A percentile compares a stretch with the other conserved stretches of the same genome.
These are phyloP conservation scores for Marsdenia floribunda DNA, from an alignment of 257 asterid species.

Conservation along the genomic window DNA sequence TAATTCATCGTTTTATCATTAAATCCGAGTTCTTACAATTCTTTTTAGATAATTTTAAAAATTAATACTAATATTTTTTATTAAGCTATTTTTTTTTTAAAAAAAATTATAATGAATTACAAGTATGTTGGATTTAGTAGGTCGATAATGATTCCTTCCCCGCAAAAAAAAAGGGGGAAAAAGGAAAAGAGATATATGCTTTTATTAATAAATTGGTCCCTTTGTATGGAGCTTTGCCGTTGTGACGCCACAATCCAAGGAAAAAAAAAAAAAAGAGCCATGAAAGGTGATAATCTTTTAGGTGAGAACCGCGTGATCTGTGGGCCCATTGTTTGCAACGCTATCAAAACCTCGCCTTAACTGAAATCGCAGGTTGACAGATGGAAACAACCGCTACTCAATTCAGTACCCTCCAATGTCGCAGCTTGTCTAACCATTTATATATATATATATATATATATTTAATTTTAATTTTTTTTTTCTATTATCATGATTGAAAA, in stretches of 20 bases:
- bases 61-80: no score
- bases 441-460: no score
- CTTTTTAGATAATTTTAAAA: no score
- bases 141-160: not conserved
- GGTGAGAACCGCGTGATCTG: not conserved
- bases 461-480: no score
- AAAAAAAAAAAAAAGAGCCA: not conserved
- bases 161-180: not conserved
- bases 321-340: not conserved
- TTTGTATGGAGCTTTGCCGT: not conserved
- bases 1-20: not conserved
- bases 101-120: no score
- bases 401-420: no score
- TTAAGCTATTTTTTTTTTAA: no score
- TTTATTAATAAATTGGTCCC: not conserved
- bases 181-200: no score
- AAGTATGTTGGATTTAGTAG: not conserved
- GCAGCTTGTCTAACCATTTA: no score
- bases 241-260: not conserved
- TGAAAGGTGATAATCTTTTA: not conserved
- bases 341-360: not conserved
- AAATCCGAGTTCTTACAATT: no score
- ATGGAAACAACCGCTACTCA: not conserved
- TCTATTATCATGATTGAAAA: no score
- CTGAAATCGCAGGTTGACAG: not conserved